Percentiles rank a stretch among this genome's conserved stretches.
Evolutionary conservation across 23 red algal species (phyloP).

Genomic region (Gracilaria gracilis): DNA sequence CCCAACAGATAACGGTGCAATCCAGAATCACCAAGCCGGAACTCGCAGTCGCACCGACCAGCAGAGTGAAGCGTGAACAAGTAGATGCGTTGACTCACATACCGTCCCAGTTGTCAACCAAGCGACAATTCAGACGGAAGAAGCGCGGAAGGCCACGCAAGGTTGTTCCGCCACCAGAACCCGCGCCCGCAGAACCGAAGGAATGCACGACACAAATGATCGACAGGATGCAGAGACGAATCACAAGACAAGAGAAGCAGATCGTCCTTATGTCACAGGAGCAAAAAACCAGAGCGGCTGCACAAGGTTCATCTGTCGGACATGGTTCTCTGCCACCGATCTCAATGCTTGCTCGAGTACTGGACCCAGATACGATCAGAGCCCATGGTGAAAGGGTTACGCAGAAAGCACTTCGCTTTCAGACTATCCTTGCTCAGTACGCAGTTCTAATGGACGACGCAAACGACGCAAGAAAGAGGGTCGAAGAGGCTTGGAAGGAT

Average conservation of each 20-base stretch:
- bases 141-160: constrained; percentile 18
- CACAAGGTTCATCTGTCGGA: not conserved
- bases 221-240: constrained; percentile 3
- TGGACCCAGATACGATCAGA: not conserved
- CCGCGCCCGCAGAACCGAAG: not conserved
- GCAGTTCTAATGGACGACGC: not conserved
- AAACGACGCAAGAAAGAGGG: not conserved
- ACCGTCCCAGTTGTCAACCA: not conserved
- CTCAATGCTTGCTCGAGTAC: not conserved
- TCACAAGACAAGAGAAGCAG: not conserved
- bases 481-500: not conserved
- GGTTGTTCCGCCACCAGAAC: not conserved
- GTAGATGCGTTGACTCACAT: constrained; percentile 10
- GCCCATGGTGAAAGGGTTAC: not conserved
- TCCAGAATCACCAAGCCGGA: constrained; percentile 8
- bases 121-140: constrained; percentile 2
- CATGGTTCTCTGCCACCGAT: not conserved
- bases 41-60: not conserved
- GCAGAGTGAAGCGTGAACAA: not conserved
- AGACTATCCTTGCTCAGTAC: not conserved
- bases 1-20: not conserved
- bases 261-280: not conserved
- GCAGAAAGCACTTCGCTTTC: not conserved
- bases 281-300: not conserved
- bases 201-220: not conserved